Base-by-base conservation (phyloP, 352 stramenopile species). In the Pythium scleroteichum region DNA sequence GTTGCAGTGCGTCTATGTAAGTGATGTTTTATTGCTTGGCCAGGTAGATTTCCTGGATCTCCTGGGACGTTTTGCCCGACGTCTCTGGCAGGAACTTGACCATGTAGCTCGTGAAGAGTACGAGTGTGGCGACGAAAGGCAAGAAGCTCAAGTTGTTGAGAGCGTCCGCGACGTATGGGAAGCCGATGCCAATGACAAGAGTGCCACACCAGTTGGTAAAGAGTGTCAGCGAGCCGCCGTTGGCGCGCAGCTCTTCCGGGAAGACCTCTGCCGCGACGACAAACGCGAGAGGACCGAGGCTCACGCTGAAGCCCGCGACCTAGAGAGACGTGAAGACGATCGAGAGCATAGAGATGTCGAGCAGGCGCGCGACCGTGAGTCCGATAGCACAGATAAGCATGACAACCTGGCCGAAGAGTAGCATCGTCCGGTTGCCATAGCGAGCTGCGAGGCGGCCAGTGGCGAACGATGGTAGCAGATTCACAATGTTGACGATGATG, bases 191-290 rank as follows among this genome's bases (percentile, higher is more conserved):
- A 8, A 87, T 69, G n/a, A 75, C n/a, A 8, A 90, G 59, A 53
- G 83, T 87, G 58, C 55, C 77, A 10, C 73, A 40, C 73, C 73
- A 90, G 57, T 80, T 88, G 46, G 69, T 65, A 35, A 77, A 73
- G 22, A 84, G 76, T 50, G 72, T 72, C 48, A 88, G 52, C 4
- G 74, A 81, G 19, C 70, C 65, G 17, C 73, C 78, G 10, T 51
- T 78, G 20, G 75, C 74, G 4, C 78, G 75, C 27, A 86, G 63
- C 2, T 71, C 69, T 24, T 88, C 66, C 0, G 81, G 76, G 56
- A 90, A 90, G 13, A 90, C 61, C 17, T 80, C 77, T 1, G 75
- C 65, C 2, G 66, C 71, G 2, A 90, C 73, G 1, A 79, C 70
- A 59, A 73, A 90, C 38, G 74, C 71, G 8, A 90, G 62, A 1